Evolutionary conservation across 345 rosid genomes (phyloP).

Genomic region (Lenwebbia sp.): DNA sequence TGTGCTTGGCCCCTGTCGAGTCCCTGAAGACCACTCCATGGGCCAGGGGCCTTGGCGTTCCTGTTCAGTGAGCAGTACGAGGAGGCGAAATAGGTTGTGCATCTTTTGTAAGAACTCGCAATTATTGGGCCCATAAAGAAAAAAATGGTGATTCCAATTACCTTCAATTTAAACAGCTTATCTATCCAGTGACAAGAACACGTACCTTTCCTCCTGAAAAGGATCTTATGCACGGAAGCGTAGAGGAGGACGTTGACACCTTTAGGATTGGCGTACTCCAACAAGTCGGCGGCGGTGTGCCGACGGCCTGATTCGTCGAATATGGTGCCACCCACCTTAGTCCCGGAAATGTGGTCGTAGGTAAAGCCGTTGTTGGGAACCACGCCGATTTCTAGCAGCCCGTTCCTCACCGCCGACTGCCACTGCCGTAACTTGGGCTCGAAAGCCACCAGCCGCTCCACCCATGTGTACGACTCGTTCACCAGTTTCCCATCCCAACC

Average conservation of each 20-base stretch:
- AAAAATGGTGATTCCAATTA: not conserved
- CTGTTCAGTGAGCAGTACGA: not conserved
- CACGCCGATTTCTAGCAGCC: slow-evolving; percentile 21
- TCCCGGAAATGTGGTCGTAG: slow-evolving; percentile 26
- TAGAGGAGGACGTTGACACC: slow-evolving; percentile 16
- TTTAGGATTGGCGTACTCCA: slow-evolving; percentile 22
- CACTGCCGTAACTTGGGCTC: slow-evolving; percentile 16
- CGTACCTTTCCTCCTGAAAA: slow-evolving; percentile 4
- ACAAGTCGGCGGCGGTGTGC: slow-evolving; percentile 35
- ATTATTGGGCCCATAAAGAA: not conserved
- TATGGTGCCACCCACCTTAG: slow-evolving; percentile 34
- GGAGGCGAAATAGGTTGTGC: not conserved
- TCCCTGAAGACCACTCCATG: slow-evolving; percentile 27
- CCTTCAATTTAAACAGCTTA: not conserved
- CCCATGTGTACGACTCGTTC: slow-evolving; percentile 28
- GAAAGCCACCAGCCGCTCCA: slow-evolving; percentile 24
- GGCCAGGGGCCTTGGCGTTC: slow-evolving; percentile 7
- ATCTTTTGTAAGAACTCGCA: not conserved
- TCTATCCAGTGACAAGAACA: too few species aligned
- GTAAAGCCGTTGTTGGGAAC: slow-evolving; percentile 28
- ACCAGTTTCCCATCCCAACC: slow-evolving; percentile 24
- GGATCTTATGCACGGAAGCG: slow-evolving; percentile 20
- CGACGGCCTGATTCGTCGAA: slow-evolving; percentile 23
- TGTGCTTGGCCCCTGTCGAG: slow-evolving; percentile 7
- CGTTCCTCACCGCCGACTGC: slow-evolving; percentile 31